These are phyloP conservation scores for Trichoderma afroharzianum DNA, from an alignment of 2,329 filamentous ascomycete genomes.

Conservation along the genomic window DNA sequence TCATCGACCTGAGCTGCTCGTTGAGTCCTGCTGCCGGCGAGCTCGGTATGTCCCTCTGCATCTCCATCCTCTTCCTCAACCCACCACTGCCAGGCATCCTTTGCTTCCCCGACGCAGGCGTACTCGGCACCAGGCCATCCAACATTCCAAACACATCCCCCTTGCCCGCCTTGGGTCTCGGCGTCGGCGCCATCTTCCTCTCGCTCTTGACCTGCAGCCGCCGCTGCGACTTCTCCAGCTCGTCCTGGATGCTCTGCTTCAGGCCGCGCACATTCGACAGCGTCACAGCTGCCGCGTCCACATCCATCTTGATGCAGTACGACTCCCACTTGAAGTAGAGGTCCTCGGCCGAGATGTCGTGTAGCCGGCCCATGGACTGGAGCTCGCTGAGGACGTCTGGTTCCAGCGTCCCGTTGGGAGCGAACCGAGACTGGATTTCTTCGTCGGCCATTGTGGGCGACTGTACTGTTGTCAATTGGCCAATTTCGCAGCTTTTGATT, in stretches of 20 bases:
- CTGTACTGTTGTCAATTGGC: background rate
- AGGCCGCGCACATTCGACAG: slow-evolving; percentile 71
- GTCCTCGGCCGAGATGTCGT: slow-evolving; percentile 77
- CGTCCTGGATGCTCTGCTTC: slow-evolving; percentile 83
- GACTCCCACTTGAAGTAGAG: slow-evolving; percentile 99
- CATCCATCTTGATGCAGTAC: slow-evolving; percentile 91
- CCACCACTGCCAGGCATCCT: slow-evolving; percentile 30
- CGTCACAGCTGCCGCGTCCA: slow-evolving; percentile 66
- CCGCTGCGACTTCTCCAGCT: slow-evolving; percentile 71
- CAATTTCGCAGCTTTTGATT: background rate
- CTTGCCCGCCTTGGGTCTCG: slow-evolving; percentile 46
- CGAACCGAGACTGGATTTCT: slow-evolving; percentile 35
- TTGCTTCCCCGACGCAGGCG: slow-evolving; percentile 45
- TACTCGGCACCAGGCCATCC: slow-evolving; percentile 65
- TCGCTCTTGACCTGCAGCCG: slow-evolving; percentile 59
- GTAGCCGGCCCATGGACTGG: slow-evolving; percentile 79
- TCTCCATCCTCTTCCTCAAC: slow-evolving; percentile 32
- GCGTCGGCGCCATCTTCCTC: slow-evolving; percentile 60
- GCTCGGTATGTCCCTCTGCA: slow-evolving; percentile 27
- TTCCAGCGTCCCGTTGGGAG: slow-evolving; percentile 52
- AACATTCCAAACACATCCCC: slow-evolving; percentile 83
- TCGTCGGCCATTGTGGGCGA: slow-evolving; percentile 34
- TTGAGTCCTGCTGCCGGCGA: slow-evolving; percentile 34
- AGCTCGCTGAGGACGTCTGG: slow-evolving; percentile 78
- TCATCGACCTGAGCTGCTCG: slow-evolving; percentile 33